Evolutionary conservation across 805 yeast species (phyloP).

Genomic region (Vanderwaltozyma polyspora): DNA sequence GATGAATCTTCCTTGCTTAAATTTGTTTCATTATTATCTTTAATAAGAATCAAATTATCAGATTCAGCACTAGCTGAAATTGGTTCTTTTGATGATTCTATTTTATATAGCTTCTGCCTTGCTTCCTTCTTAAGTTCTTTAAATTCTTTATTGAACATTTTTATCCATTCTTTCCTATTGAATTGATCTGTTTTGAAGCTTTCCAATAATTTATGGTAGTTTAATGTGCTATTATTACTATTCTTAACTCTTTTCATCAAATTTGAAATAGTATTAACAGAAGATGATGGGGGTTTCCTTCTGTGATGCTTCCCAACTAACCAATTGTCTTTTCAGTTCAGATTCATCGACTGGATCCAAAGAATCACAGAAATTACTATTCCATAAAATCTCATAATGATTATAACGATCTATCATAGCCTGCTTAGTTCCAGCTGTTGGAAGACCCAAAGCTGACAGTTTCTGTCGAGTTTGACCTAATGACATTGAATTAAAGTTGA

Average conservation of each 20-base stretch:
- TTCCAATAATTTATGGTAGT: slow-evolving; percentile 13
- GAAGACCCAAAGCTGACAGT: slow-evolving; percentile 41
- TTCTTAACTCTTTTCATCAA: slow-evolving; percentile 31
- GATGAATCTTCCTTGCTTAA: no score
- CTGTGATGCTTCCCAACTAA: slow-evolving; percentile 52
- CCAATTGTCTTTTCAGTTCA: slow-evolving; percentile 43
- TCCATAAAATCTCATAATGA: slow-evolving; percentile 68
- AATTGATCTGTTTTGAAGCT: slow-evolving; percentile 37
- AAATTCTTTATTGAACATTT: slow-evolving; percentile 32
- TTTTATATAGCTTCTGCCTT: slow-evolving; percentile 14
- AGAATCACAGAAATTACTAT: slow-evolving; percentile 64
- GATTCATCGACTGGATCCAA: slow-evolving; percentile 48
- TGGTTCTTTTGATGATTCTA: no score
- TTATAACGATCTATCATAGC: slow-evolving; percentile 61
- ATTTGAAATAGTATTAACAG: slow-evolving; percentile 13
- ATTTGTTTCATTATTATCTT: no score
- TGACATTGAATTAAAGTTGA: slow-evolving; percentile 51
- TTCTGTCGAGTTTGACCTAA: slow-evolving; percentile 52
- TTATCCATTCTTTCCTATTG: slow-evolving; percentile 35
- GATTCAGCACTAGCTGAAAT: no score
- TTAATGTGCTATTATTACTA: slow-evolving; percentile 20
- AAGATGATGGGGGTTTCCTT: slow-evolving; percentile 10
- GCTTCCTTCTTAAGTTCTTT: slow-evolving; percentile 31
- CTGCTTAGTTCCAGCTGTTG: slow-evolving; percentile 50
- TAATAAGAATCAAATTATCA: no score